These are phyloP conservation scores for Lotus japonicus DNA, from an alignment of 306 rosid species.

Conservation along the genomic window DNA sequence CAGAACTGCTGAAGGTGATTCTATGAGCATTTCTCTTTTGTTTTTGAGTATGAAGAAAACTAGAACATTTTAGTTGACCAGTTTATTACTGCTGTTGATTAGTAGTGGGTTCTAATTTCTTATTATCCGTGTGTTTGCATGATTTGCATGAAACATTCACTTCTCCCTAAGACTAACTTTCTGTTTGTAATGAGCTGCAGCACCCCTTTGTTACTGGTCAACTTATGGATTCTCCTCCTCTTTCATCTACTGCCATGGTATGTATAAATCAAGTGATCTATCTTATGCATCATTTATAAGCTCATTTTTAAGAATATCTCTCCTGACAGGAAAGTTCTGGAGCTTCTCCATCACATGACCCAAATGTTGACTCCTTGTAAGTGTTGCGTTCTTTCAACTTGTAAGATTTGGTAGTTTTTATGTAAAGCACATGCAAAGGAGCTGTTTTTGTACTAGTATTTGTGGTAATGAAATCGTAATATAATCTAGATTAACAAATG, in stretches of 20 bases:
- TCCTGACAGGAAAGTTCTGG: slow-evolving; percentile 49
- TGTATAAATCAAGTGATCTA: slow-evolving; percentile 24
- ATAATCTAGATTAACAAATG: slow-evolving; percentile 31
- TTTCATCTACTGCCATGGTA: slow-evolving; percentile 50
- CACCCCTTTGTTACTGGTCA: slow-evolving; percentile 89
- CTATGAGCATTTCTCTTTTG: slow-evolving; percentile 21
- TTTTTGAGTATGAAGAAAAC: not conserved
- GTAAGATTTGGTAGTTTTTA: slow-evolving; percentile 10
- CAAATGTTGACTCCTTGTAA: slow-evolving; percentile 43
- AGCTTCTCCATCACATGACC: slow-evolving; percentile 35
- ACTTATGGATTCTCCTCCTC: slow-evolving; percentile 31
- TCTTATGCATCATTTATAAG: slow-evolving; percentile 5
- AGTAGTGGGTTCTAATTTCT: not conserved
- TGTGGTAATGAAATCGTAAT: slow-evolving; percentile 37
- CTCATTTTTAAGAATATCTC: slow-evolving; percentile 12
- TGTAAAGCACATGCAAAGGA: not conserved
- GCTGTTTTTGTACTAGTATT: not conserved
- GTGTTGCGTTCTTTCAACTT: slow-evolving; percentile 17
- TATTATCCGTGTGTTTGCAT: not conserved
- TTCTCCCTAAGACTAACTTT: slow-evolving; percentile 15
- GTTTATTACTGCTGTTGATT: slow-evolving; percentile 10
- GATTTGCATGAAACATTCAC: slow-evolving; percentile 18
- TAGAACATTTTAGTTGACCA: slow-evolving; percentile 1
- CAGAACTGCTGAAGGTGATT: slow-evolving; percentile 87
- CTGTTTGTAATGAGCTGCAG: slow-evolving; percentile 46